Conservation (phyloP, 495 filamentous ascomycete genomes). For the Alectoria sarmentosa region DNA sequence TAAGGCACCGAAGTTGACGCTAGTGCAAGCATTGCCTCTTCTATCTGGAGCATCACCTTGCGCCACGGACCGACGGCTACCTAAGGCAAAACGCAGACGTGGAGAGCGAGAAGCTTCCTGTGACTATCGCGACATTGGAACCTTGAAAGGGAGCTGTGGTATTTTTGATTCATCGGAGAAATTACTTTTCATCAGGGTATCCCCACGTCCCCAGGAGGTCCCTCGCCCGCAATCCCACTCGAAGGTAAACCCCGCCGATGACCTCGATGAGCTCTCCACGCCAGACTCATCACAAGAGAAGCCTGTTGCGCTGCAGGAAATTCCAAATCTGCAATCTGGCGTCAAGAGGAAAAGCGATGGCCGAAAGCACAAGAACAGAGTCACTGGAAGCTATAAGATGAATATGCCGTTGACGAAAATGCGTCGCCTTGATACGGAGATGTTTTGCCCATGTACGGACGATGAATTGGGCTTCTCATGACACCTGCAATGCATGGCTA, state of each 20-base stretch:
- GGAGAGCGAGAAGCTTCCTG: not conserved
- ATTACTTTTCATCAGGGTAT: conserved; percentile 1
- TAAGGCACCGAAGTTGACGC: not conserved
- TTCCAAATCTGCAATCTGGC: not conserved
- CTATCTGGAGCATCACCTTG: conserved; percentile 4
- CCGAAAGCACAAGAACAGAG: not conserved
- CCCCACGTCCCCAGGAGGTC: not conserved
- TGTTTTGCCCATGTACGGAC: not conserved
- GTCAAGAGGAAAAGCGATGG: not conserved
- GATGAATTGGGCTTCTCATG: conserved; percentile 20
- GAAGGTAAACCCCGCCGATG: not conserved
- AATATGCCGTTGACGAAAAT: not conserved
- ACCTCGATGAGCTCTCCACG: conserved; percentile 14
- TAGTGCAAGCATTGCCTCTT: not conserved
- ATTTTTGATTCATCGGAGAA: not conserved
- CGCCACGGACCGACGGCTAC: not conserved
- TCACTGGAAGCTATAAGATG: not conserved
- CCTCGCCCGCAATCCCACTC: not conserved
- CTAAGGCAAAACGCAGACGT: not conserved
- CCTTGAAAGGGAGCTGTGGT: not conserved
- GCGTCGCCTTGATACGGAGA: not conserved
- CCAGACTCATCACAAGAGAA: conserved; percentile 9
- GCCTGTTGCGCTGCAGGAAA: not conserved
- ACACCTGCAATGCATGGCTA: not conserved
- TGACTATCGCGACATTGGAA: not conserved